Evolutionary conservation across 306 rosid species (phyloP), one percentile per base, ranked within the genome.

Genomic region (Carpinus fangiana): DNA sequence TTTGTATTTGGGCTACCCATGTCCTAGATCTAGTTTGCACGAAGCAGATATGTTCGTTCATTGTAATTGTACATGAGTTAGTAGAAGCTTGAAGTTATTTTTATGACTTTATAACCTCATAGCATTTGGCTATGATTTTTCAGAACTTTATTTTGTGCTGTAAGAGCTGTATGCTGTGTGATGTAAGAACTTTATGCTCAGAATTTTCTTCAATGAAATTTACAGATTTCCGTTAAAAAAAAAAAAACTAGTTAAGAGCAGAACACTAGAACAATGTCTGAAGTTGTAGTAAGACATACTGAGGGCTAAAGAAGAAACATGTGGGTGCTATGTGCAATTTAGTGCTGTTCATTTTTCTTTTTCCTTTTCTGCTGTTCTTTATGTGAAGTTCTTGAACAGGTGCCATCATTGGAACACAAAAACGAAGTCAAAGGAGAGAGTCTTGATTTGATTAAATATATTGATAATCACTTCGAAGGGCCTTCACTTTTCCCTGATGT

Each of bases 401-500:
- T 90, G 60, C 90, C 94, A 64, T 76, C 96, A 62, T 77, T 91
- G 64, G 96, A 89, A 69, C 92, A 89, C 84, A 86, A 89, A 12
- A 86, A 89, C 12, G 85, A 83, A 83, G 82, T 89, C 45, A 86
- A 77, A 76, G 92, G 89, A 73, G 96, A 91, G 86, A 91, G 93
- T 82, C 90, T 88, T 62, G 90, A 88, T 82, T 81, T 91, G 86
- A 91, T 89, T 21, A 91, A 79, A 80, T 91, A 89, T 75, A 86
- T 86, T 12, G 90, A 86, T 81, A 80, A 75, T 72, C 61, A 85
- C 78, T 89, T 89, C 73, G 90, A 83, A 73, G 90, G 92, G 31
- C 92, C 96, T 53, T 88, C 96, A 12, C 91, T 89, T 74, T 80
- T 80, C 82, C 93, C 96, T 72, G 77, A 45, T 65, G 98, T 91